These are phyloP conservation scores for Euphorbia tirucalli DNA, from an alignment of 345 rosid species.

Conservation along the genomic window DNA sequence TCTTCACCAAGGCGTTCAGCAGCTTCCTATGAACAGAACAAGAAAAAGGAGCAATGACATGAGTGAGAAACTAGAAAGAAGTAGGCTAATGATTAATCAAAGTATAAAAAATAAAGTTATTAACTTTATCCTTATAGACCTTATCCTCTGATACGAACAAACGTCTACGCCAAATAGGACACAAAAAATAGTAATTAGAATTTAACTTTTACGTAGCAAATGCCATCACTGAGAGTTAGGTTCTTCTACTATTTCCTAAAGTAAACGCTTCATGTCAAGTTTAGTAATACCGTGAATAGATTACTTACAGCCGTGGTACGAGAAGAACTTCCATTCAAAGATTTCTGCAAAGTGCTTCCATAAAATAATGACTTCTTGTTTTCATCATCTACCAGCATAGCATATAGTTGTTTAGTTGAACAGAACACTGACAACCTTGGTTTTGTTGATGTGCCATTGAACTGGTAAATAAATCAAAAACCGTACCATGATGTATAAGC, in stretches of 20 bases:
- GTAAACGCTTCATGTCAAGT: too few relatives aligned
- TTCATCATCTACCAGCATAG: conserved; percentile 80
- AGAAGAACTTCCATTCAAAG: conserved; percentile 57
- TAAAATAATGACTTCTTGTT: conserved; percentile 76
- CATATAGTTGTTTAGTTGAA: conserved; percentile 81
- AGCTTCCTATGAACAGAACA: conserved; percentile 56
- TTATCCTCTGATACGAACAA: too few relatives aligned
- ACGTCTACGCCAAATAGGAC: too few relatives aligned
- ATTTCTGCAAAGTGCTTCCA: conserved; percentile 83
- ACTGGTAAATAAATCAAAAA: conserved; percentile 31
- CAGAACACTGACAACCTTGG: conserved; percentile 93
- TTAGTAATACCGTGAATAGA: background rate
- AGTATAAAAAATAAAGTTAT: too few relatives aligned
- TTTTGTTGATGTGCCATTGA: conserved; percentile 57
- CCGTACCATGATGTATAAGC: background rate
- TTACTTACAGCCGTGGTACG: conserved; percentile 58
- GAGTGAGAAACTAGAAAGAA: too few relatives aligned
- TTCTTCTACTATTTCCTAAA: background rate
- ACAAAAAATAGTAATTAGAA: too few relatives aligned
- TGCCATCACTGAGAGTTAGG: too few relatives aligned
- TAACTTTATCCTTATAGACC: too few relatives aligned
- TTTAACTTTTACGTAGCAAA: too few relatives aligned
- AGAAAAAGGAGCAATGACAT: conserved; percentile 5
- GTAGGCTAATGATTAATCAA: too few relatives aligned
- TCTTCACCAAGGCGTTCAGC: conserved; percentile 81